phyloP scores from a whole-genome alignment of 1,284 basidiomycete species.

The Pyrrhoderma noxium region DNA sequence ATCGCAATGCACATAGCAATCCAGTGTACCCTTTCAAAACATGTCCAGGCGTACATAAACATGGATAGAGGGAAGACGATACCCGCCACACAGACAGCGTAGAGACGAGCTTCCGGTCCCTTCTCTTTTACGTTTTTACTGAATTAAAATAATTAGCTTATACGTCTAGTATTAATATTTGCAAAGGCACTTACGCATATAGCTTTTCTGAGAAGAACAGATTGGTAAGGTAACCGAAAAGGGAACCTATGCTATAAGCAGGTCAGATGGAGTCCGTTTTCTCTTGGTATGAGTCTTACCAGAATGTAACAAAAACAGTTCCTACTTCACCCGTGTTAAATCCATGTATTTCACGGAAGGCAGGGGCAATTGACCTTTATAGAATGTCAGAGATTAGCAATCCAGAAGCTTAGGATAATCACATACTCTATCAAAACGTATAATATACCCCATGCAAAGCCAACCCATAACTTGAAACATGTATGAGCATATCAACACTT shows the following conservation, averaged over 20 bases:
- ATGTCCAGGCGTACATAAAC: constrained; percentile 62
- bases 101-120: constrained; percentile 72
- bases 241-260: constrained; percentile 47
- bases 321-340: constrained; percentile 64
- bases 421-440: constrained; percentile 60
- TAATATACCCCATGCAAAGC: constrained; percentile 72
- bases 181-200: constrained; percentile 41
- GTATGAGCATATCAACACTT: background rate
- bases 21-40: constrained; percentile 47
- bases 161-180: background rate
- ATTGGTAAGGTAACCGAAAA: constrained; percentile 51
- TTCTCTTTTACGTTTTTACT: constrained; percentile 46
- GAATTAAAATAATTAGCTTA: background rate
- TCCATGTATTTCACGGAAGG: constrained; percentile 54
- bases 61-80: constrained; percentile 56
- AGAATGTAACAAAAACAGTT: constrained; percentile 49
- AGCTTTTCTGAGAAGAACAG: constrained; percentile 54
- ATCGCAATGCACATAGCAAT: constrained; percentile 49
- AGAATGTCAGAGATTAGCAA: background rate
- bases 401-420: background rate
- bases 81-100: constrained; percentile 57
- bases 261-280: constrained; percentile 6
- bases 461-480: constrained; percentile 55
- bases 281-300: constrained; percentile 36
- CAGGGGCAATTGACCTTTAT: constrained; percentile 51